A percentile compares a stretch with the other conserved stretches of the same genome.
Evolutionary conservation across 305 asterid species (phyloP).

Genomic region (Plantago coronopus): DNA sequence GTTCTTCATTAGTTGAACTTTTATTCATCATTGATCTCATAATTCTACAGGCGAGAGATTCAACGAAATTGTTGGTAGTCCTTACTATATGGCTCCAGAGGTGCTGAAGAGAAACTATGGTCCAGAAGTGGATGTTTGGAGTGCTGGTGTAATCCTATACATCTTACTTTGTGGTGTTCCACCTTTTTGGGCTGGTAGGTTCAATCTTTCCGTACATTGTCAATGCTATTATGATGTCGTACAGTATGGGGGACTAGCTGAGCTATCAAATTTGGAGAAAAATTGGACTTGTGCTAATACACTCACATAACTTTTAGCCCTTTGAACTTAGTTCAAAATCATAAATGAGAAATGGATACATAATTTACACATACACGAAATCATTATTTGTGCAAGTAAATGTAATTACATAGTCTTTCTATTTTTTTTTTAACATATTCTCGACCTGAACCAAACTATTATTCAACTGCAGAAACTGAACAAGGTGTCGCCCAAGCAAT

Average conservation of each 20-base stretch:
- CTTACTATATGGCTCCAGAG: constrained; percentile 66
- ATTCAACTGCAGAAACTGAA: constrained; percentile 52
- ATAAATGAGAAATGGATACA: no score
- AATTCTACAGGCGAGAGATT: constrained; percentile 44
- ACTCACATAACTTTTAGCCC: no score
- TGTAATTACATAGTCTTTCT: neutral
- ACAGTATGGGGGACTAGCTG: neutral
- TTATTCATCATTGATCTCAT: neutral
- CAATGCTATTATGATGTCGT: no score
- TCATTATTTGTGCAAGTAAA: neutral
- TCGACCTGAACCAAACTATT: neutral
- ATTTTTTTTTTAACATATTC: neutral
- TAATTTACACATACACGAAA: no score
- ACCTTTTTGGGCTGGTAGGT: constrained; percentile 67
- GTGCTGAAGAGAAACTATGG: constrained; percentile 59
- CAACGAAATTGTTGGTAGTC: constrained; percentile 65
- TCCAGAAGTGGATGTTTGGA: constrained; percentile 60
- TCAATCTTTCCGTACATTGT: constrained; percentile 2
- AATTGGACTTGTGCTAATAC: no score
- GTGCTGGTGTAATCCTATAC: constrained; percentile 63
- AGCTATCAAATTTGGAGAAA: neutral
- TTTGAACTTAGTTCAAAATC: no score
- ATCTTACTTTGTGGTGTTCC: constrained; percentile 59
- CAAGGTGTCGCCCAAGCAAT: constrained; percentile 69
- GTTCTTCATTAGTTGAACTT: constrained; percentile 4